A percentile compares a stretch with the other conserved stretches of the same genome.
phyloP scores from a whole-genome alignment of 2,329 filamentous ascomycete genomes.

The Fusarium mangiferae region DNA sequence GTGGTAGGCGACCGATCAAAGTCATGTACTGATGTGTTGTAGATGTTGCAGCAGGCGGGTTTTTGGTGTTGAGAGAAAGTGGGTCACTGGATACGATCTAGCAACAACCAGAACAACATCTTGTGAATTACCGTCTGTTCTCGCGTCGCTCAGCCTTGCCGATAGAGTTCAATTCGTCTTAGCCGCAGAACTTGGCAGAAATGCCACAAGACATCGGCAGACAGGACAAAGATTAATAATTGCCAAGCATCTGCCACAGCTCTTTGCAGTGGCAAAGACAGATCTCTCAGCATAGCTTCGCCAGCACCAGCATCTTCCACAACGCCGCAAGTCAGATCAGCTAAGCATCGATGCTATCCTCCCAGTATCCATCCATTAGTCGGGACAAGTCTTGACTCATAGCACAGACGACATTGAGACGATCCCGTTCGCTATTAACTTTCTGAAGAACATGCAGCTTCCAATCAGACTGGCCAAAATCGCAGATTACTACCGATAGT shows the following conservation, averaged over 20 bases:
- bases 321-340: too few species aligned
- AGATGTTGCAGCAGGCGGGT: neutral
- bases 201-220: neutral
- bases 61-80: neutral
- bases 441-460: neutral
- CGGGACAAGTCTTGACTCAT: too few species aligned
- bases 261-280: too few species aligned
- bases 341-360: too few species aligned
- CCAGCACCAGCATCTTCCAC: too few species aligned
- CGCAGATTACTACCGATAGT: neutral
- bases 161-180: neutral
- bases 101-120: neutral
- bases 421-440: too few species aligned
- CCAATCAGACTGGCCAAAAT: neutral
- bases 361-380: too few species aligned
- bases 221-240: fast-evolving
- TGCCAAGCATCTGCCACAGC: too few species aligned
- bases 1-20: neutral
- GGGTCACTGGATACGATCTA: neutral
- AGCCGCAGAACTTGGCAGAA: too few species aligned
- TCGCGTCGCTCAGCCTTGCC: neutral
- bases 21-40: neutral
- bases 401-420: too few species aligned
- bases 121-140: neutral
- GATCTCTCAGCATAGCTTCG: too few species aligned